Base-by-base conservation (phyloP, 208 protist genomes). In the Novymonas esmeraldas region DNA sequence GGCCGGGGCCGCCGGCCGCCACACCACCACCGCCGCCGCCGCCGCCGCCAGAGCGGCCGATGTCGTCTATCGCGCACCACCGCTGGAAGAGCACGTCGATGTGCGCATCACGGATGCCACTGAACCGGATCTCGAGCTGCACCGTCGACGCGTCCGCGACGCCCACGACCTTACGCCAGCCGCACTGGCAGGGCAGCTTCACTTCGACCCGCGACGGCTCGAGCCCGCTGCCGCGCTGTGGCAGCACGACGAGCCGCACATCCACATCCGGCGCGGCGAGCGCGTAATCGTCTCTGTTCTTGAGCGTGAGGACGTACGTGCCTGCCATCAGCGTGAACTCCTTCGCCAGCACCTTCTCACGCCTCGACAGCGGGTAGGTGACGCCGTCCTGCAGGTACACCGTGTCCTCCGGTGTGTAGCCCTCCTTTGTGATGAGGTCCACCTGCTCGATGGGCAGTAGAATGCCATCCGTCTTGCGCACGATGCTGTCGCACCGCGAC, bases 271-370 rank as follows among this genome's bases (percentile, higher is more conserved):
- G 87, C 5, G 85, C 78, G 0, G 87, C 87, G 4, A 95, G 60
- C 52, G 76, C 71, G 75, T 93, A 95, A 61, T 84, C 64, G 59
- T 95, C 90, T 11, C 71, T 64, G 75, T 94, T 93, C 57, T 86
- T 89, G 34, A 96, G 70, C 3, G 60, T 70, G 13, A 94, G 60
- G 24, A 91, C 51, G 70, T 94, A 96, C 2, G 87, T 87, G 42
- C 90, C 90, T 44, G 81, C 81, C 7, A 22, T 51, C 14, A 93
- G 62, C 16, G 45, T 80, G 44, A 85, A 79, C 61, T 81, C 78
- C 33, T 80, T 66, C 5, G 58, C 28, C n/a, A 90, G 73, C 0
- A 61, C 24, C 28, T 64, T 77, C 42, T 84, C 78, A 65, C 84
- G 90, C 24, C 78, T 57, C 3, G 69, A 84, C 9, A 92, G 51